phyloP scores from a whole-genome alignment of 164 flowering plant genomes.

The Euptelea pleiosperma region DNA sequence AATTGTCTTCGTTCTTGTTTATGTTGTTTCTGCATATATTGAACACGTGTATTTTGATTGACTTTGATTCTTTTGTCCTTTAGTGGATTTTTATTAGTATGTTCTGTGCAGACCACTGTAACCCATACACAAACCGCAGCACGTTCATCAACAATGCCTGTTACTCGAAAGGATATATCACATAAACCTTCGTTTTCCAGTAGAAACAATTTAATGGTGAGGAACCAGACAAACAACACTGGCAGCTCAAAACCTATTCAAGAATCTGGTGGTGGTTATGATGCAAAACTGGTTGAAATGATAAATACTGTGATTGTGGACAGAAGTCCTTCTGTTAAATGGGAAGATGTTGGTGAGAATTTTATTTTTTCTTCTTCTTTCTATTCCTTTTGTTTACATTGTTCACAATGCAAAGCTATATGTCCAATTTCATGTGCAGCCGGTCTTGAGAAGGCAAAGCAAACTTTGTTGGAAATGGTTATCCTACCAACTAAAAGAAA shows the following conservation, averaged over 20 bases:
- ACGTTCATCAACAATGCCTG: constrained; percentile 30
- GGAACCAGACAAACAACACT: constrained; percentile 30
- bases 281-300: constrained; percentile 84
- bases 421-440: constrained; percentile 38
- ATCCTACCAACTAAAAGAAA: constrained; percentile 91
- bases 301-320: constrained; percentile 84
- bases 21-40: background rate
- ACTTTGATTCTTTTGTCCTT: background rate
- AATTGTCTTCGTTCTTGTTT: background rate
- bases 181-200: constrained; percentile 27
- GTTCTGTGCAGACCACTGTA: constrained; percentile 38
- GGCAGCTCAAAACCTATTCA: constrained; percentile 40
- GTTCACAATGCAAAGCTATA: background rate
- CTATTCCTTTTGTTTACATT: background rate
- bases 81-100: background rate
- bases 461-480: constrained; percentile 92
- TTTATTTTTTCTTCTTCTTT: background rate
- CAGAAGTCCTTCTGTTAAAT: constrained; percentile 92
- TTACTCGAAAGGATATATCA: constrained; percentile 23
- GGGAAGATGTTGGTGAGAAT: constrained; percentile 94
- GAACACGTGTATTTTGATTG: background rate
- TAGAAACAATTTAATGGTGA: constrained; percentile 19
- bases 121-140: constrained; percentile 30
- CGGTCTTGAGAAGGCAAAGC: constrained; percentile 97
- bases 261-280: constrained; percentile 46